Percentiles rank a stretch among this genome's conserved stretches.
Conservation (phyloP, 1,284 basidiomycete genomes). For the Tilletia setariae region DNA sequence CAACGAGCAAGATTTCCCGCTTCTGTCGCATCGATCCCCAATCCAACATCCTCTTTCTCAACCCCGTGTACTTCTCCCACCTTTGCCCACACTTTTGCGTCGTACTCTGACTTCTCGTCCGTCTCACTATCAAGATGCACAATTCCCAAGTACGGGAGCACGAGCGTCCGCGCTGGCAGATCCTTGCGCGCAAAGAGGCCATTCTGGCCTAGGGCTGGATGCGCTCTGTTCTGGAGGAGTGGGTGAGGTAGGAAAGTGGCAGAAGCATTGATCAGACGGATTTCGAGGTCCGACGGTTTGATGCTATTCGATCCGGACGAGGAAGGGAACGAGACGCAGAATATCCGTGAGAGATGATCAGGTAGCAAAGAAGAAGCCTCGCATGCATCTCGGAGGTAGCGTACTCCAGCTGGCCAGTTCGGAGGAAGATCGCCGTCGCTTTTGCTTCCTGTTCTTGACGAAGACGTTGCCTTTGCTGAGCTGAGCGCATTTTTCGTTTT, state of each 20-base stretch:
- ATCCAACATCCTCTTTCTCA: constrained; percentile 54
- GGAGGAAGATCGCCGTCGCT: background rate
- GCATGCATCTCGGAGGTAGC: background rate
- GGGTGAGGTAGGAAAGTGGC: constrained; percentile 1
- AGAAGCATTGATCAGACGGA: background rate
- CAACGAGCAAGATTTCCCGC: constrained; percentile 72
- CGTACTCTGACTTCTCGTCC: constrained; percentile 69
- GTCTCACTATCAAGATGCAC: constrained; percentile 71
- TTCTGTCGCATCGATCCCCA: constrained; percentile 66
- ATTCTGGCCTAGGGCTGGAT: constrained; percentile 76
- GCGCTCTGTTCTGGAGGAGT: constrained; percentile 45
- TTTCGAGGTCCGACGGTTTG: background rate
- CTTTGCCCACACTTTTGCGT: constrained; percentile 58
- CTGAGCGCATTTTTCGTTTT: too few relatives aligned
- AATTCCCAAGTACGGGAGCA: constrained; percentile 79
- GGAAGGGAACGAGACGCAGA: background rate
- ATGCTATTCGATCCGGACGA: background rate
- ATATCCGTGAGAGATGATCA: background rate
- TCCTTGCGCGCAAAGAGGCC: constrained; percentile 76
- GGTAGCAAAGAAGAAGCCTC: background rate
- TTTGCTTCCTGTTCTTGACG: too few relatives aligned
- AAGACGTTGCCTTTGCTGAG: too few relatives aligned
- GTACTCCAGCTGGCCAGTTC: background rate
- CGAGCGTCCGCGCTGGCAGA: constrained; percentile 65
- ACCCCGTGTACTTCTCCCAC: background rate